phyloP scores from a whole-genome alignment of 768 basidiomycete genomes.

The Termitomyces sp. region DNA sequence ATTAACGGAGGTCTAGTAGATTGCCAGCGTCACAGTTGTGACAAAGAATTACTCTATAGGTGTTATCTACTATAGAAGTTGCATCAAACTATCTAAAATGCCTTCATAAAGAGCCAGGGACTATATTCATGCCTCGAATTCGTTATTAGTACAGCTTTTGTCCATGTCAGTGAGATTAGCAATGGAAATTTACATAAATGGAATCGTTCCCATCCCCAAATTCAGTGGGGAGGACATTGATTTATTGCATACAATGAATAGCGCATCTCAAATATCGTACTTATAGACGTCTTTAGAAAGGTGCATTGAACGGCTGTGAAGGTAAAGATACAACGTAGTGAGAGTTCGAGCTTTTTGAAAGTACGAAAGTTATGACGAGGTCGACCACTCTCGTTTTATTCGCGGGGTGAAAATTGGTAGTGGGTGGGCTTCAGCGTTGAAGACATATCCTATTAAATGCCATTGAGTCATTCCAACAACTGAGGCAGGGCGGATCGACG shows the following conservation, averaged over 20 bases:
- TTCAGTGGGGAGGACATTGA: neutral
- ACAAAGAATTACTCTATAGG: neutral
- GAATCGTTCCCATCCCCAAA: neutral
- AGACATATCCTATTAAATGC: constrained; percentile 63
- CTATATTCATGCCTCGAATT: neutral
- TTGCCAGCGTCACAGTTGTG: neutral
- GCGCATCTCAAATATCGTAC: neutral
- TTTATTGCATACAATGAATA: neutral
- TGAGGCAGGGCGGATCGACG: constrained; percentile 16
- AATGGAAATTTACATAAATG: no score
- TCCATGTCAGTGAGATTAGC: neutral
- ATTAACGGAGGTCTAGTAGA: neutral
- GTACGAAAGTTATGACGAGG: neutral
- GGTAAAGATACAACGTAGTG: neutral
- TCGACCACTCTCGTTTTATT: constrained; percentile 10
- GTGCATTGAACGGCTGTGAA: neutral
- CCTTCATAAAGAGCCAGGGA: no score
- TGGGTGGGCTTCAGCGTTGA: constrained; percentile 79
- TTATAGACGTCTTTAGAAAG: neutral
- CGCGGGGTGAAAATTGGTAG: constrained; percentile 26
- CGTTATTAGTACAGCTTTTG: neutral
- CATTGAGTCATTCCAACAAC: neutral
- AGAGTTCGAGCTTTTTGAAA: neutral
- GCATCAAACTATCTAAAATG: no score
- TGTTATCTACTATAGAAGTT: no score